Evolutionary conservation across 805 yeast species (phyloP).

Genomic region (Yarrowia divulgata): DNA sequence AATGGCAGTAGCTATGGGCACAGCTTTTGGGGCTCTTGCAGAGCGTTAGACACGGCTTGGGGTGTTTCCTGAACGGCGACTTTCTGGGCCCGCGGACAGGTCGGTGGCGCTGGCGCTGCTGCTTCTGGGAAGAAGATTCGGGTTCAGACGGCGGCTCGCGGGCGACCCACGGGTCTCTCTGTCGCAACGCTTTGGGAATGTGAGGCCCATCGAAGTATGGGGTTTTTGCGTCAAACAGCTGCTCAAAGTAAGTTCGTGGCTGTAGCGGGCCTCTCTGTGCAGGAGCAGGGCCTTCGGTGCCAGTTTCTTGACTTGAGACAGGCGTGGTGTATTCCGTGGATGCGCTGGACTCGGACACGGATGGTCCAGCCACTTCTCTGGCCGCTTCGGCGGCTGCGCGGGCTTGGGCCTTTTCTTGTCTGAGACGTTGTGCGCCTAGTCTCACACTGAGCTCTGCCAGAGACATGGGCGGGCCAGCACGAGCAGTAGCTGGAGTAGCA

Average conservation of each 20-base stretch:
- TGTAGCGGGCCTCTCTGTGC: neutral
- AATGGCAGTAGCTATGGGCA: neutral
- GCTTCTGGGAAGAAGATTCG: neutral
- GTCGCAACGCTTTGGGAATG: neutral
- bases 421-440: neutral
- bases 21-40: neutral
- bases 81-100: neutral
- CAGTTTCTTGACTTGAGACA: slow-evolving; percentile 6
- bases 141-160: neutral
- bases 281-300: neutral
- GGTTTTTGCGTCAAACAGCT: neutral
- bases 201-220: slow-evolving; percentile 4
- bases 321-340: neutral
- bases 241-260: neutral
- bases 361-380: neutral
- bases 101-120: neutral
- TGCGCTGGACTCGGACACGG: neutral
- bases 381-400: neutral
- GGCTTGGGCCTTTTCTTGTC: neutral
- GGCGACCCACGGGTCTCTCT: neutral
- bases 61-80: neutral
- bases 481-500: neutral
- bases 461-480: neutral
- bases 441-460: neutral
- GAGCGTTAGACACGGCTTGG: neutral